Evolutionary conservation across 805 yeast genomes (phyloP).

Genomic region (Debaryomyces hansenii): DNA sequence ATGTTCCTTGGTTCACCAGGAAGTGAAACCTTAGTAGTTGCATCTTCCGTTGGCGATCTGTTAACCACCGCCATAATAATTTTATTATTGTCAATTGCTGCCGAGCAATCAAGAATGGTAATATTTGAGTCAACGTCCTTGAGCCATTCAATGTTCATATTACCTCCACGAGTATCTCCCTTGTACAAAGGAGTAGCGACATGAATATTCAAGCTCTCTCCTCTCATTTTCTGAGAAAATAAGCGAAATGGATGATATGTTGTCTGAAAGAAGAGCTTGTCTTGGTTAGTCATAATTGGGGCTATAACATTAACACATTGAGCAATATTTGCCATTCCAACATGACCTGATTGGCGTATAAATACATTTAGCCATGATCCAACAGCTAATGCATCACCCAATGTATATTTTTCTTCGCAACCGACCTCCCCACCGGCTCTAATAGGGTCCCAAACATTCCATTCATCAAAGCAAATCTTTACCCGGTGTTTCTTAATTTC

Average conservation of each 20-base stretch:
- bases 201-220: slow-evolving; percentile 26
- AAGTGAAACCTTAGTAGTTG: slow-evolving; percentile 18
- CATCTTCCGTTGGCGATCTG: slow-evolving; percentile 19
- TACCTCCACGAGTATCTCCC: slow-evolving; percentile 22
- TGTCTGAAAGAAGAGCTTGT: slow-evolving; percentile 25
- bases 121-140: slow-evolving; percentile 13
- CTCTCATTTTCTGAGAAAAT: slow-evolving; percentile 31
- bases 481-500: slow-evolving; percentile 11
- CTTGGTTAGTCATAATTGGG: slow-evolving; percentile 29
- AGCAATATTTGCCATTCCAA: slow-evolving; percentile 35
- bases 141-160: slow-evolving; percentile 18
- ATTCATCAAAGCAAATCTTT: slow-evolving; percentile 32
- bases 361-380: slow-evolving; percentile 34
- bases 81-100: slow-evolving; percentile 19
- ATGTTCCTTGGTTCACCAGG: background rate
- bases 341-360: slow-evolving; percentile 24
- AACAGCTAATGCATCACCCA: slow-evolving; percentile 32
- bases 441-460: slow-evolving; percentile 37
- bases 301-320: slow-evolving; percentile 35
- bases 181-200: slow-evolving; percentile 24
- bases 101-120: slow-evolving; percentile 25
- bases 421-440: slow-evolving; percentile 29
- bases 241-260: slow-evolving; percentile 26
- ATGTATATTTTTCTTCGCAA: slow-evolving; percentile 28
- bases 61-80: slow-evolving; percentile 28